Evolutionary conservation across 2,329 filamentous ascomycete species (phyloP), one percentile per base, ranked within the genome.

Genomic region (Ceratocystis papillata): DNA sequence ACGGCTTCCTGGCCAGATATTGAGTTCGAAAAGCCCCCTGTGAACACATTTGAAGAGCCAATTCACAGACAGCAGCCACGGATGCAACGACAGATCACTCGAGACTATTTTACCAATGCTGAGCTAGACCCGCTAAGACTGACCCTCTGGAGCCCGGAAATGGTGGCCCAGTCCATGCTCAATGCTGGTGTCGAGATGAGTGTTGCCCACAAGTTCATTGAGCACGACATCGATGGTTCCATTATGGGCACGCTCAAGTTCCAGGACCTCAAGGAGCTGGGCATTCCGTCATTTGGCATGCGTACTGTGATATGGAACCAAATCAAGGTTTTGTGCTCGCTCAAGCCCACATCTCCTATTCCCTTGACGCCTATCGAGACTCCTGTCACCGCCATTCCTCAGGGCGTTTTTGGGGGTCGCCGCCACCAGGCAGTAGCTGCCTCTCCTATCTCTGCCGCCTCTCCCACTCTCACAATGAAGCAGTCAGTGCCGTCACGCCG

Each of bases 221-320:
- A 88, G 71, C 95, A 99, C 74, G 93, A 99, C 73, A 96, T 99
- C 74, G 90, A 87, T 30, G 93, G 93, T 15, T 81, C 85, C 3
- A 89, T 97, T 66, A 79, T 97, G 22, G 85, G 96, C 64, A 91
- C 93, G n/a, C 79, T 99, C 55, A 91, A 96, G 73, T 92, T 93
- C 70, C 90, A 96, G 69, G 92, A 94, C 71, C 78, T 94, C 66
- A 87, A 87, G 74, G 89, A 94, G 75, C 81, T 94, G 20, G 86
- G 87, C 70, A 93, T 94, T 66, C 80, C 83, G 68, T 93, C 89
- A 1, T 93, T 94, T 72, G 89, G 89, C 55, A 87, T 92, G 71
- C 81, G 89, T 68, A 90, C 88, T 70, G 86, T 85, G 72, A 78
- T 93, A 15, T 94, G 89, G 89, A 85, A 87, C 71, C 85, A 91